Evolutionary conservation across 2,329 filamentous ascomycete species (phyloP), one percentile per base, ranked within the genome.

Genomic region (Fusarium irregulare): DNA sequence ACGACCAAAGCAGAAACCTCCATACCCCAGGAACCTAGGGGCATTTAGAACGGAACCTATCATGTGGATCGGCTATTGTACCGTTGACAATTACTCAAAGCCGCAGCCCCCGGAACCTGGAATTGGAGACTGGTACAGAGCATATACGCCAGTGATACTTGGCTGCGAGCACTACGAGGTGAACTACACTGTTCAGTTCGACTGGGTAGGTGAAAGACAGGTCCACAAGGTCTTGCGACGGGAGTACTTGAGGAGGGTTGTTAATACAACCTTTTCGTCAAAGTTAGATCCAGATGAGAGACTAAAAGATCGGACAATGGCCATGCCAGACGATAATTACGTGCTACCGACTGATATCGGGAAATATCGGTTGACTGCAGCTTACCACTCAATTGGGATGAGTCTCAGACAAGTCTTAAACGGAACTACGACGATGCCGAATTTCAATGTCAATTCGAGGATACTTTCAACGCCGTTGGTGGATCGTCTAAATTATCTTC

Each of bases 391-490:
- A n/a, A n/a, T n/a, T n/a, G n/a, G n/a, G n/a, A n/a, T n/a, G n/a
- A n/a, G n/a, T n/a, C n/a, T n/a, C n/a, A n/a, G n/a, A n/a, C n/a
- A n/a, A n/a, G n/a, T n/a, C n/a, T n/a, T n/a, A n/a, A 27, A 56
- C 4, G 57, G 54, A 1, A 48, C 30, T 8, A 51, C 30, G 1
- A 1, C 0, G 0, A 18, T 56, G 21, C 51, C 55, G 0, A 0
- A 25, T 7, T 8, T 7, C 6, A 3, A 64, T 3, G 57, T 57
- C 2, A 37, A 64, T 4, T n/a, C n/a, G n/a, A n/a, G n/a, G n/a
- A n/a, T n/a, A n/a, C n/a, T n/a, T n/a, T n/a, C n/a, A n/a, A 73
- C 68, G 2, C 56, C 57, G 0, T 46, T 75, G 2, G n/a, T 71
- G 8, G 56, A 64, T 0, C 34, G 14, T 8, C n/a, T 65, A 6